phyloP scores from a whole-genome alignment of 1,284 basidiomycete species.

The Cutaneotrichosporon sp. region DNA sequence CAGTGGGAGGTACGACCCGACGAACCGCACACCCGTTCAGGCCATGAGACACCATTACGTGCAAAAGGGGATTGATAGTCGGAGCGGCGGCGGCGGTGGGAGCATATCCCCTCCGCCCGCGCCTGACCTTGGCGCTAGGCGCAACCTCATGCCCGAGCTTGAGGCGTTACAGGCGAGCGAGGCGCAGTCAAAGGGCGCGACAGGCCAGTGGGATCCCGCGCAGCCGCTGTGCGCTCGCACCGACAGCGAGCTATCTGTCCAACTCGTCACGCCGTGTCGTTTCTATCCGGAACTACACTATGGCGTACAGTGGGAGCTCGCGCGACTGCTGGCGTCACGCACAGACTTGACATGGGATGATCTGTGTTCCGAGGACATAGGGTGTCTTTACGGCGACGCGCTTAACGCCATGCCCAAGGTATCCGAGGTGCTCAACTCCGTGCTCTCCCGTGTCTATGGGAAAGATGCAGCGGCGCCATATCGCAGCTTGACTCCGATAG shows the following conservation, averaged over 20 bases:
- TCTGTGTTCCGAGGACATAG: slow-evolving; percentile 18
- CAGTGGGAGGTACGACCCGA: too few relatives aligned
- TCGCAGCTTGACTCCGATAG: background rate
- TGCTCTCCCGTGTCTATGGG: background rate
- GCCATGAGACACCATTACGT: too few relatives aligned
- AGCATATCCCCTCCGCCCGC: too few relatives aligned
- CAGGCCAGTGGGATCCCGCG: background rate
- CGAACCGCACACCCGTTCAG: too few relatives aligned
- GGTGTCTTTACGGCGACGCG: slow-evolving; percentile 13
- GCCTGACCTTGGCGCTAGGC: too few relatives aligned
- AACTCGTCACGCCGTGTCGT: slow-evolving; percentile 15
- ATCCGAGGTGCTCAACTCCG: background rate
- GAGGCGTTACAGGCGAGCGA: too few relatives aligned
- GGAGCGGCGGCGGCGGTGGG: too few relatives aligned
- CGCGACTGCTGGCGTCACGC: slow-evolving; percentile 12
- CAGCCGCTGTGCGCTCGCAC: background rate
- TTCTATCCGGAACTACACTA: slow-evolving; percentile 24
- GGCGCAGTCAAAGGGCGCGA: too few relatives aligned
- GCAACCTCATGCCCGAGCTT: too few relatives aligned
- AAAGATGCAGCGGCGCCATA: background rate
- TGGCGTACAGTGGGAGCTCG: slow-evolving; percentile 34
- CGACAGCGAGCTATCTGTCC: slow-evolving; percentile 3
- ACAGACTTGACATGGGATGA: slow-evolving; percentile 13
- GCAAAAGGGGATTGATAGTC: too few relatives aligned
- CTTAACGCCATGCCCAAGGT: slow-evolving; percentile 9